Percentiles rank a stretch among this genome's conserved stretches.
Conservation (phyloP, 1,284 basidiomycete genomes). For the Ustilago crameri region DNA sequence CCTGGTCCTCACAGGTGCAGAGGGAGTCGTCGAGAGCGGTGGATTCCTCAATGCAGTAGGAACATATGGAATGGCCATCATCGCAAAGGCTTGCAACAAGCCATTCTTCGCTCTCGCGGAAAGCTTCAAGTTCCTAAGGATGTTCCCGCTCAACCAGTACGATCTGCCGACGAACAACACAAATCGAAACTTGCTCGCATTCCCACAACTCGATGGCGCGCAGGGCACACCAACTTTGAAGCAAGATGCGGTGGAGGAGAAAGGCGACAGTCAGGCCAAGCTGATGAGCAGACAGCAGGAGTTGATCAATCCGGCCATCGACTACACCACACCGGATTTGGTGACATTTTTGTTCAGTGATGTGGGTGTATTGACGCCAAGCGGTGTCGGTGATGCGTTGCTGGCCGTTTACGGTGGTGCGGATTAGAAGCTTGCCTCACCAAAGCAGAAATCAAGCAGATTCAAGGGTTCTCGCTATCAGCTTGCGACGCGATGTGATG, state of each 20-base stretch:
- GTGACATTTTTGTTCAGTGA: slow-evolving; percentile 91
- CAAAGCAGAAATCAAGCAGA: too few species aligned
- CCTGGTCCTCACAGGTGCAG: slow-evolving; percentile 93
- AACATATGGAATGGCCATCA: slow-evolving; percentile 94
- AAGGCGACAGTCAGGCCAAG: not conserved
- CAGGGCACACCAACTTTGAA: slow-evolving; percentile 16
- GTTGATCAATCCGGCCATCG: slow-evolving; percentile 57
- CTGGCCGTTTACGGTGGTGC: slow-evolving; percentile 80
- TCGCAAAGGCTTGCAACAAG: slow-evolving; percentile 92
- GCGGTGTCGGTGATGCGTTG: slow-evolving; percentile 88
- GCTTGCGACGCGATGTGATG: not conserved
- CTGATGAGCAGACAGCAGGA: slow-evolving; percentile 61
- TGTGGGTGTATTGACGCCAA: slow-evolving; percentile 88
- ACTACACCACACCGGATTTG: slow-evolving; percentile 75
- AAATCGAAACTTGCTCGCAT: slow-evolving; percentile 30
- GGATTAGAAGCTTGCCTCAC: slow-evolving; percentile 20
- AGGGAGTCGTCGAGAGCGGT: slow-evolving; percentile 93
- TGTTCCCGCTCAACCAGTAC: slow-evolving; percentile 95
- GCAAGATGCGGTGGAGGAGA: not conserved
- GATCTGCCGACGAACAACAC: slow-evolving; percentile 77
- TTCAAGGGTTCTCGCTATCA: too few species aligned
- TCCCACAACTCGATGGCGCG: slow-evolving; percentile 33
- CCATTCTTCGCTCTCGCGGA: slow-evolving; percentile 97
- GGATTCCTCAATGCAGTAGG: slow-evolving; percentile 76
- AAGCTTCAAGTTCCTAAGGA: slow-evolving; percentile 93